These are phyloP conservation scores for Dendrocalamus sinicus DNA, from an alignment of 176 grass and related monocot species.

Conservation along the genomic window DNA sequence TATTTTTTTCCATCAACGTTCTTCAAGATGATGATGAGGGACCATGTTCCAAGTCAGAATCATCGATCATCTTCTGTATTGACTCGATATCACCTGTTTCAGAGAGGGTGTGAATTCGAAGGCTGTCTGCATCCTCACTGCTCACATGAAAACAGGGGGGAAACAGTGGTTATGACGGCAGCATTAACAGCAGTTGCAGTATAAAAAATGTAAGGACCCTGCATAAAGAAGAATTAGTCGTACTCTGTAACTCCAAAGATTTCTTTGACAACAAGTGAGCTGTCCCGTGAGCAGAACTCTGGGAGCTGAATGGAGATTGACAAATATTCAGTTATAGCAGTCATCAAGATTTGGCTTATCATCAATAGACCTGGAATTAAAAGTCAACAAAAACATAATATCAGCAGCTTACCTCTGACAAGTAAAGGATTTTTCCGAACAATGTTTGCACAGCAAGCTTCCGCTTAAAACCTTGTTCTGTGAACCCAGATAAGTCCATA, in stretches of 20 bases:
- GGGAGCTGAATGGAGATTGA: slow-evolving; percentile 68
- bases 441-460: slow-evolving; percentile 82
- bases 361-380: not conserved
- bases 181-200: not conserved
- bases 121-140: slow-evolving; percentile 90
- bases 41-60: slow-evolving; percentile 51
- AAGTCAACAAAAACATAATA: slow-evolving; percentile 11
- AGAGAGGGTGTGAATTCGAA: slow-evolving; percentile 68
- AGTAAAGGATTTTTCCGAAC: slow-evolving; percentile 86
- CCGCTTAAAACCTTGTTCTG: slow-evolving; percentile 73
- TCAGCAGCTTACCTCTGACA: slow-evolving; percentile 71
- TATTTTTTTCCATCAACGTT: slow-evolving; percentile 15
- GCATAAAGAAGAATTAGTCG: slow-evolving; percentile 13
- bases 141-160: slow-evolving; percentile 31
- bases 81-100: slow-evolving; percentile 76
- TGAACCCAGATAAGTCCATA: slow-evolving; percentile 86
- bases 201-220: slow-evolving; percentile 24
- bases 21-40: slow-evolving; percentile 45
- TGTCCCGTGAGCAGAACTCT: slow-evolving; percentile 81
- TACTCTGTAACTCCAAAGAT: slow-evolving; percentile 99
- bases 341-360: not conserved
- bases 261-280: slow-evolving; percentile 88
- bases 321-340: slow-evolving; percentile 23
- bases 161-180: not conserved
- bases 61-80: slow-evolving; percentile 73